Evolutionary conservation across 2,329 filamentous ascomycete genomes (phyloP).

Genomic region (Ophiostoma tasmaniense): DNA sequence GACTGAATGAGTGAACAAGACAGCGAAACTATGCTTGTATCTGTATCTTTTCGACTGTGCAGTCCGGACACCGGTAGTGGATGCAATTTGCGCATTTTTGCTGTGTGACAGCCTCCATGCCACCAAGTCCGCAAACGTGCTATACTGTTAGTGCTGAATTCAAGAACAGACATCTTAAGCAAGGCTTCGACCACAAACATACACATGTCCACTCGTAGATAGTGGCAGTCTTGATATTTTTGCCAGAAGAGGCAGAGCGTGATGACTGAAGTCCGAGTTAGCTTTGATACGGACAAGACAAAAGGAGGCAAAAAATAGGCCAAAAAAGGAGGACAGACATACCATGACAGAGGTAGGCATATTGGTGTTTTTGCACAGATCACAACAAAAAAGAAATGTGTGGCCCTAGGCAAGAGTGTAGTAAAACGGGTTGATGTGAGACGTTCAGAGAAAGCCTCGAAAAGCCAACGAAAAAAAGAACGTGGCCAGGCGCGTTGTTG

Average conservation of each 20-base stretch:
- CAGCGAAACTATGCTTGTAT: background rate
- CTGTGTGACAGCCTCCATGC: slow-evolving; percentile 1
- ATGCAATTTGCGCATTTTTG: slow-evolving; percentile 6
- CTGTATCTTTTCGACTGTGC: background rate
- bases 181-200: background rate
- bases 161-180: background rate
- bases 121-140: background rate
- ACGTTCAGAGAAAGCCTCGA: background rate
- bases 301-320: background rate
- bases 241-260: background rate
- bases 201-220: slow-evolving; percentile 5
- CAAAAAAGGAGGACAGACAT: too few species aligned
- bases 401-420: background rate
- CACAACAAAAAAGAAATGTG: background rate
- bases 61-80: slow-evolving; percentile 3
- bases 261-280: background rate
- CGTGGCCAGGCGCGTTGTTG: background rate
- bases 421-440: background rate
- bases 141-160: background rate
- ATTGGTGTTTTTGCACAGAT: background rate
- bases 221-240: background rate
- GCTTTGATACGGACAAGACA: background rate
- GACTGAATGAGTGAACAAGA: background rate
- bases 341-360: background rate
- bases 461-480: background rate